Evolutionary conservation across 2,329 filamentous ascomycete species (phyloP).

Genomic region (Cryoendolithus antarcticus): DNA sequence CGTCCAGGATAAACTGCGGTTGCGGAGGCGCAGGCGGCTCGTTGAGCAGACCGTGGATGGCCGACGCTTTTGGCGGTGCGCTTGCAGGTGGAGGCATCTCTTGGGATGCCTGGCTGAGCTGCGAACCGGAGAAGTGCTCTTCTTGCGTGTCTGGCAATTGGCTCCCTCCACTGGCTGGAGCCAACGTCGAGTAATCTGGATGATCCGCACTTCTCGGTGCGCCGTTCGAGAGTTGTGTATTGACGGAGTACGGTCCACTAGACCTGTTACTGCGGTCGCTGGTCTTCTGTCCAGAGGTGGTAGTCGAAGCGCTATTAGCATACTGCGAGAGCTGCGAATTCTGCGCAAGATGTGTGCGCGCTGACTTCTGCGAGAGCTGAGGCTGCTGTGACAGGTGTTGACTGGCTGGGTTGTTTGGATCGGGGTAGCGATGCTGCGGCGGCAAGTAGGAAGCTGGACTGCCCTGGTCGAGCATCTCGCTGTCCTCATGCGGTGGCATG

Average conservation of each 20-base stretch:
- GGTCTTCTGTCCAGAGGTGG: slow-evolving; percentile 67
- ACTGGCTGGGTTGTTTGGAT: slow-evolving; percentile 13
- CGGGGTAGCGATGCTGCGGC: neutral
- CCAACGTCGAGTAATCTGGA: slow-evolving; percentile 43
- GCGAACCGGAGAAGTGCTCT: slow-evolving; percentile 28
- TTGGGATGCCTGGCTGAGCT: slow-evolving; percentile 24
- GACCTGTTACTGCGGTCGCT: slow-evolving; percentile 39
- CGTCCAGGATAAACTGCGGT: slow-evolving; percentile 30
- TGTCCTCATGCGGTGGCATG: slow-evolving; percentile 24
- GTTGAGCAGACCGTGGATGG: slow-evolving; percentile 32
- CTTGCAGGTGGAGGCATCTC: slow-evolving; percentile 20
- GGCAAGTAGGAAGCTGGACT: slow-evolving; percentile 14
- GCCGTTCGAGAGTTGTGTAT: slow-evolving; percentile 64
- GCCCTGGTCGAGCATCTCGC: slow-evolving; percentile 32
- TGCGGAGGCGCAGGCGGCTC: slow-evolving; percentile 9
- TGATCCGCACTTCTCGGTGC: slow-evolving; percentile 31
- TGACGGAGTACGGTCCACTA: slow-evolving; percentile 47
- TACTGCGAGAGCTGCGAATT: slow-evolving; percentile 50
- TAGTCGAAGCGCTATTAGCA: slow-evolving; percentile 81
- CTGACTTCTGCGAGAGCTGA: slow-evolving; percentile 53
- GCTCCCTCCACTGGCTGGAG: slow-evolving; percentile 38
- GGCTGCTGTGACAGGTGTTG: slow-evolving; percentile 32
- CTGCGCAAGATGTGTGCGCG: slow-evolving; percentile 45
- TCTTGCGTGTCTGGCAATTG: slow-evolving; percentile 54
- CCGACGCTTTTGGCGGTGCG: slow-evolving; percentile 10